Conservation (phyloP, 768 basidiomycete species). For the Lyophyllum atratum region DNA sequence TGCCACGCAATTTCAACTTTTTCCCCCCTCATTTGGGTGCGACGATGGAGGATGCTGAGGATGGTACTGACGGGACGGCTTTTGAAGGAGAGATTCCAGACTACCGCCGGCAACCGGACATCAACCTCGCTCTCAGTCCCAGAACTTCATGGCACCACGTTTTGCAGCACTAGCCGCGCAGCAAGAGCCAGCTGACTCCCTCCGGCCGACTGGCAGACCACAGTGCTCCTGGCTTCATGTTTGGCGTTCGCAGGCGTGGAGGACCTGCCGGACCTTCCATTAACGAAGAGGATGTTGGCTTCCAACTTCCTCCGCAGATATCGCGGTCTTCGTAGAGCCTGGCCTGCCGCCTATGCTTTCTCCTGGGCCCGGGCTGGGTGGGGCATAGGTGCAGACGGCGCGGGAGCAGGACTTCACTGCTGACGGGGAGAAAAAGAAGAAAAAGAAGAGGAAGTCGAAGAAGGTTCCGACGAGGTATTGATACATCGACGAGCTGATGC, state of each 20-base stretch:
- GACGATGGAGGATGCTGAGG: slow-evolving; percentile 84
- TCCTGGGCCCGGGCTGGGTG: slow-evolving; percentile 62
- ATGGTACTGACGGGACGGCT: slow-evolving; percentile 42
- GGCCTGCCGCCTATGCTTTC: slow-evolving; percentile 40
- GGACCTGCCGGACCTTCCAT: slow-evolving; percentile 70
- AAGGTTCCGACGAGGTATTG: slow-evolving; percentile 37
- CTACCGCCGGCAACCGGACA: slow-evolving; percentile 53
- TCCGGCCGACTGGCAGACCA: slow-evolving; percentile 80
- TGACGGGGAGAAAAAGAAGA: slow-evolving; percentile 21
- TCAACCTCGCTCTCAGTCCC: slow-evolving; percentile 75
- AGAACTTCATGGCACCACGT: slow-evolving; percentile 86
- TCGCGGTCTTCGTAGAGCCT: slow-evolving; percentile 58
- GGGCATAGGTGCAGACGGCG: slow-evolving; percentile 70
- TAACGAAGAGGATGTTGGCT: slow-evolving; percentile 78
- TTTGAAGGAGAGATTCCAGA: slow-evolving; percentile 81
- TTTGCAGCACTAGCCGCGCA: slow-evolving; percentile 81
- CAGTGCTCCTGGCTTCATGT: slow-evolving; percentile 91
- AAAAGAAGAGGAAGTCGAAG: slow-evolving; percentile 38
- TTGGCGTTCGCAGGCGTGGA: slow-evolving; percentile 67
- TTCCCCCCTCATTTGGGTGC: slow-evolving; percentile 81
- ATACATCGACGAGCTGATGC: slow-evolving; percentile 44
- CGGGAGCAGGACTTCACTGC: slow-evolving; percentile 33
- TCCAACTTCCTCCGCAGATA: slow-evolving; percentile 76
- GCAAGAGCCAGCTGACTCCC: slow-evolving; percentile 62
- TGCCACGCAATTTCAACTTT: slow-evolving; percentile 63